Evolutionary conservation across 306 rosid genomes (phyloP).

Genomic region (Quercus gilva): DNA sequence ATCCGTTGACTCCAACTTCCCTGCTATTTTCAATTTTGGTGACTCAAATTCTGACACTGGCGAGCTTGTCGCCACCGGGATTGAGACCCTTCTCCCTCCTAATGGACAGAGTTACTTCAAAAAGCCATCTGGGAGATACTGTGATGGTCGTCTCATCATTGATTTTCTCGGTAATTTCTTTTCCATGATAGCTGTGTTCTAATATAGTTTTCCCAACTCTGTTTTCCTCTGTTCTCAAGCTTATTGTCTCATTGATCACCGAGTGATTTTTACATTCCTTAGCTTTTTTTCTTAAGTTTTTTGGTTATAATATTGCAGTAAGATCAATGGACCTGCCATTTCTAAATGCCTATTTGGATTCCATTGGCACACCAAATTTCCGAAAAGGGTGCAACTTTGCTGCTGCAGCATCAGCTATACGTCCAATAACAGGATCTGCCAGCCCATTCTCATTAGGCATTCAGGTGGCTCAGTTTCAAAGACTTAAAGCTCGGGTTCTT

Average conservation of each 20-base stretch:
- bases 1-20: constrained; percentile 51
- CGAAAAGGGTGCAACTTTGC: constrained; percentile 84
- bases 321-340: constrained; percentile 68
- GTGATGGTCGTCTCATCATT: constrained; percentile 75
- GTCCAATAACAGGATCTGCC: constrained; percentile 65
- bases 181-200: not conserved
- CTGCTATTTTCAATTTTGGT: constrained; percentile 79
- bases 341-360: constrained; percentile 78
- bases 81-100: constrained; percentile 63
- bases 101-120: constrained; percentile 64
- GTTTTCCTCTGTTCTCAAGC: not conserved
- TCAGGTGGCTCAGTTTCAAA: constrained; percentile 73
- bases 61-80: constrained; percentile 55
- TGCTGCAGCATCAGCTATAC: constrained; percentile 78
- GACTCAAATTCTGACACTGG: constrained; percentile 96
- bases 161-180: constrained; percentile 72
- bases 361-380: constrained; percentile 74
- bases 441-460: constrained; percentile 75
- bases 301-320: constrained; percentile 46
- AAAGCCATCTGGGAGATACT: constrained; percentile 82
- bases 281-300: not conserved
- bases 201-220: constrained; percentile 1
- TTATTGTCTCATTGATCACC: not conserved
- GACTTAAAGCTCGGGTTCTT: constrained; percentile 70
- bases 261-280: no score